Conservation (phyloP, 2,329 filamentous ascomycete species). For the Ophiostoma sp. region DNA sequence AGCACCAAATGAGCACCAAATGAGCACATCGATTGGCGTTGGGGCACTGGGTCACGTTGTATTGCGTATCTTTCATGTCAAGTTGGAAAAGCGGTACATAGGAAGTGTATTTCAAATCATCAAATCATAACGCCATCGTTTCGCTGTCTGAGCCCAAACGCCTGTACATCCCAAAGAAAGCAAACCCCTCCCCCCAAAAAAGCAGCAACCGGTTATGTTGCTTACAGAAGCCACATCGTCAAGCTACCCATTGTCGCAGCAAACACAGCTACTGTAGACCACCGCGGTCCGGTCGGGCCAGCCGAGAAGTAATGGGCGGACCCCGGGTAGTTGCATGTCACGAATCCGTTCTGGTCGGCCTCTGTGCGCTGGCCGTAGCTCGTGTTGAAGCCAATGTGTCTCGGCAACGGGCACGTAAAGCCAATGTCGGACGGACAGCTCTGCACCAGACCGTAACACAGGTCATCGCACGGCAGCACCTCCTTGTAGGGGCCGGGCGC, state of each 20-base stretch:
- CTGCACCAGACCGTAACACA: constrained; percentile 81
- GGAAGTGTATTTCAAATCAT: background rate
- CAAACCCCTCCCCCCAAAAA: too few species aligned
- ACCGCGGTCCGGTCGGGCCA: constrained; percentile 20
- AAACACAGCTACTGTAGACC: constrained; percentile 14
- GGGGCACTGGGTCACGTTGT: background rate
- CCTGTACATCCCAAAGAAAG: background rate
- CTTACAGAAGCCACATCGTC: background rate
- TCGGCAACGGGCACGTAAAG: constrained; percentile 64
- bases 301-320: constrained; percentile 48
- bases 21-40: background rate
- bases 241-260: constrained; percentile 10
- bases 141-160: background rate
- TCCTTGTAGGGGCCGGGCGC: constrained; percentile 90
- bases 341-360: constrained; percentile 26
- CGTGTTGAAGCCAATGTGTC: constrained; percentile 38
- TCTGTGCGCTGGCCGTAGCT: constrained; percentile 40
- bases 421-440: constrained; percentile 72
- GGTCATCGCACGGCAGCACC: constrained; percentile 76
- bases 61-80: background rate
- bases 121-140: constrained; percentile 6
- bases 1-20: too few species aligned
- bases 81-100: background rate
- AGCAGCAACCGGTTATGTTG: background rate
- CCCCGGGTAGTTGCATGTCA: constrained; percentile 58